Conservation (phyloP, 2,329 filamentous ascomycete species). For the Bipolaris bicolor region DNA sequence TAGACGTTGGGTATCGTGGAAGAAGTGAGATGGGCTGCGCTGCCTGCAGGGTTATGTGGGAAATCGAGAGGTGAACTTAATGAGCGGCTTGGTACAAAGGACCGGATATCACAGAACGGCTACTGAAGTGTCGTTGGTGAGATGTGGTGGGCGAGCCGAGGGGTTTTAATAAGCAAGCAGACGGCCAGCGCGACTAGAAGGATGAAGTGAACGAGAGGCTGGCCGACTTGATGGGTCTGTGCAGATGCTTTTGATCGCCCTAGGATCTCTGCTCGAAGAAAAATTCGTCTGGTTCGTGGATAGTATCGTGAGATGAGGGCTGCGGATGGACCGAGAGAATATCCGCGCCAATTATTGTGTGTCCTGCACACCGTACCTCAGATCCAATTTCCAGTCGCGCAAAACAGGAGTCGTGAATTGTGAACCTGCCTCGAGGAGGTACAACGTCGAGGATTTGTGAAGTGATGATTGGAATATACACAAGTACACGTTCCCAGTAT, state of each 20-base stretch:
- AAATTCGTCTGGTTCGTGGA: neutral
- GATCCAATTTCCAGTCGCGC: neutral
- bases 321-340: neutral
- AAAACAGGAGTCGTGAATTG: neutral
- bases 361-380: neutral
- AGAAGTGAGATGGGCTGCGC: neutral
- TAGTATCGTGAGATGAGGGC: neutral
- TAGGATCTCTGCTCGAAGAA: neutral
- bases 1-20: neutral
- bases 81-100: neutral
- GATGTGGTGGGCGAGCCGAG: neutral
- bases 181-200: neutral
- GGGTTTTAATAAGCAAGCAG: constrained; percentile 17
- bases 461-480: neutral
- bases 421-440: neutral
- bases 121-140: neutral
- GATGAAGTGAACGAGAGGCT: neutral
- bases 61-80: neutral
- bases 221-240: neutral
- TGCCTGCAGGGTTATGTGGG: neutral
- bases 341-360: neutral
- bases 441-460: neutral
- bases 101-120: neutral
- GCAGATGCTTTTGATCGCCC: neutral
- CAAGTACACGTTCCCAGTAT: constrained; percentile 1